Base-by-base conservation (phyloP, 2,329 filamentous ascomycete species). In the Fusarium coffeatum region DNA sequence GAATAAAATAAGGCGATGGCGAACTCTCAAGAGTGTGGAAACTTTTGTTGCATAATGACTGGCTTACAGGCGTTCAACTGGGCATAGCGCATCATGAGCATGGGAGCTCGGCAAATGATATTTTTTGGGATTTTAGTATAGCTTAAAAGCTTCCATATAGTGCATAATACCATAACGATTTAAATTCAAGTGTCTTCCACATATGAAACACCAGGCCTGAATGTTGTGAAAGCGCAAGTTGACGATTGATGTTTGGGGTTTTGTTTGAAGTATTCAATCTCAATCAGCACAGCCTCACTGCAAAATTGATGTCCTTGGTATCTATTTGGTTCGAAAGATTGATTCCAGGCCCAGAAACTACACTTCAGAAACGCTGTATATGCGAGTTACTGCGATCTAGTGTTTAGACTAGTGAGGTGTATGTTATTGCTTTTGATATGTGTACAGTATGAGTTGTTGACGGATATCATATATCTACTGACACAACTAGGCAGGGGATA, bases 11-110 rank as follows among this genome's bases (percentile, higher is more conserved):
- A 32, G 37, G 27, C 16, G 18, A 34, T 22, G 20, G n/a, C 10
- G 40, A 37, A 41, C 16, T 20, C 18, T 45, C 28, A 48, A 56
- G 57, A 49, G 58, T 27, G 32, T 16, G 34, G 15, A 37, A 41
- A 34, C 30, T 46, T 58, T 63, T 45, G 41, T 46, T 40, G 22
- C 23, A 48, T 60, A 45, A 67, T 67, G 34, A 51, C 15, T 66
- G 57, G 51, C 48, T 67, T 57, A 56, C 37, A 32, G 63, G 49
- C 32, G 62, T 67, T 66, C 43, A 54, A 53, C 41, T 58, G 51
- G 51, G 57, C 42, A 67, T 67, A 67, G 63, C 64, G 63, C 59
- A 53, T 66, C 56, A 54, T 49, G 59, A 67, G 64, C 51, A 67
- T 46, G 16, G 64, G 57, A 63, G 64, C 64, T 67, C 42, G 63